These are phyloP conservation scores for Triadica sebifera DNA, from an alignment of 345 rosid species.

Conservation along the genomic window DNA sequence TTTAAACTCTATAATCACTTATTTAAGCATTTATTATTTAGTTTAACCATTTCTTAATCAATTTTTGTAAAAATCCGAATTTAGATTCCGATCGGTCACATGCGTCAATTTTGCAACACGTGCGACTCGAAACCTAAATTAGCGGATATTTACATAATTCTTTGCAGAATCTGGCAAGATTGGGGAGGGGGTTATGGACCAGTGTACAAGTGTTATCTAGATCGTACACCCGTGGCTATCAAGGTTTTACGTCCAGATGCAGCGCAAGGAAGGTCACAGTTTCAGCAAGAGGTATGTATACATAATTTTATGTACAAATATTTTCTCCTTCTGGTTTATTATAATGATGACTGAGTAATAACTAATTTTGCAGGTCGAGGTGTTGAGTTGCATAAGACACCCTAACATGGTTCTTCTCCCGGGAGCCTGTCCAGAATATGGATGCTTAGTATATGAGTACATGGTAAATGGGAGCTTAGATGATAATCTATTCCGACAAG, in stretches of 20 bases:
- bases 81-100: too few species aligned
- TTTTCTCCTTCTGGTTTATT: too few species aligned
- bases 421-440: slow-evolving; percentile 91
- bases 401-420: slow-evolving; percentile 91
- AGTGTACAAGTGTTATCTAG: slow-evolving; percentile 67
- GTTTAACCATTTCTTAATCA: too few species aligned
- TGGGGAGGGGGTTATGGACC: slow-evolving; percentile 97
- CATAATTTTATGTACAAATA: background rate
- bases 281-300: slow-evolving; percentile 79
- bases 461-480: slow-evolving; percentile 92
- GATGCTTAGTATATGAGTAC: slow-evolving; percentile 85
- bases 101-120: too few species aligned
- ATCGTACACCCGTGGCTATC: slow-evolving; percentile 85
- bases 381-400: slow-evolving; percentile 80
- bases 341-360: background rate
- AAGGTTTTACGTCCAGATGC: slow-evolving; percentile 86
- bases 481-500: slow-evolving; percentile 64
- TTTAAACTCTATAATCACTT: too few species aligned
- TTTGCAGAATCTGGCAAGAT: slow-evolving; percentile 61
- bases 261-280: slow-evolving; percentile 88
- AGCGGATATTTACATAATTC: too few species aligned
- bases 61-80: too few species aligned
- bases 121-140: too few species aligned
- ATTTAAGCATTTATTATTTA: too few species aligned
- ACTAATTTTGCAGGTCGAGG: slow-evolving; percentile 57